Conservation (phyloP, 176 grass and related monocot genomes). For the Chrysopogon serrulatus region DNA sequence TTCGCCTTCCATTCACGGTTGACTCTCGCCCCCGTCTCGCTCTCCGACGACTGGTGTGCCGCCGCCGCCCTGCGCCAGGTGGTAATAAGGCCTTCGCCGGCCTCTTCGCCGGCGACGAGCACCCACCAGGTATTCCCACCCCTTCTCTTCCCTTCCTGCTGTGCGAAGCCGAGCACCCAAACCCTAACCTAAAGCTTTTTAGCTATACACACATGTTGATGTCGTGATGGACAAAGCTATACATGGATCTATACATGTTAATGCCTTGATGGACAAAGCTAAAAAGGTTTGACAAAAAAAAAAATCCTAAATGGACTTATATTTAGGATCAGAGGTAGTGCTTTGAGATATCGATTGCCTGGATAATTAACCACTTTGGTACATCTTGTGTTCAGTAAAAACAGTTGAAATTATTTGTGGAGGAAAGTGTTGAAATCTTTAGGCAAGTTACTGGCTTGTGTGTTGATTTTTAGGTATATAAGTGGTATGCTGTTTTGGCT, state of each 20-base stretch:
- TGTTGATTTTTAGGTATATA: not conserved
- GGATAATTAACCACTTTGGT: not conserved
- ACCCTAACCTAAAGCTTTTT: not conserved
- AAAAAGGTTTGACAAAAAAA: not conserved
- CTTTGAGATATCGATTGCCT: not conserved
- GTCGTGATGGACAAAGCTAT: not conserved
- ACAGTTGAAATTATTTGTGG: not conserved
- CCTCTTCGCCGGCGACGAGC: not conserved
- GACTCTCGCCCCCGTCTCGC: not conserved
- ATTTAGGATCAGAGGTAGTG: not conserved
- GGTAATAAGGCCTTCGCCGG: not conserved
- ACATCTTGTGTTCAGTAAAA: not conserved
- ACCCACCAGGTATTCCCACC: not conserved
- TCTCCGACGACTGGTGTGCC: not conserved
- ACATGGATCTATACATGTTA: not conserved
- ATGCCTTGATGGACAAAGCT: not conserved
- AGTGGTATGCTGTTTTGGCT: not conserved
- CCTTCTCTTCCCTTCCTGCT: not conserved
- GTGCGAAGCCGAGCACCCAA: not conserved
- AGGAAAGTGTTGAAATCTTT: not conserved
- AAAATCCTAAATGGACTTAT: not conserved
- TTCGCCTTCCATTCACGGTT: not conserved
- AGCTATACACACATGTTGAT: not conserved
- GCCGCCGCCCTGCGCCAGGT: not conserved
- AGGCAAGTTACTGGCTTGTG: not conserved